Conservation (phyloP, 345 rosid species). For the Gossypium thurberi region DNA sequence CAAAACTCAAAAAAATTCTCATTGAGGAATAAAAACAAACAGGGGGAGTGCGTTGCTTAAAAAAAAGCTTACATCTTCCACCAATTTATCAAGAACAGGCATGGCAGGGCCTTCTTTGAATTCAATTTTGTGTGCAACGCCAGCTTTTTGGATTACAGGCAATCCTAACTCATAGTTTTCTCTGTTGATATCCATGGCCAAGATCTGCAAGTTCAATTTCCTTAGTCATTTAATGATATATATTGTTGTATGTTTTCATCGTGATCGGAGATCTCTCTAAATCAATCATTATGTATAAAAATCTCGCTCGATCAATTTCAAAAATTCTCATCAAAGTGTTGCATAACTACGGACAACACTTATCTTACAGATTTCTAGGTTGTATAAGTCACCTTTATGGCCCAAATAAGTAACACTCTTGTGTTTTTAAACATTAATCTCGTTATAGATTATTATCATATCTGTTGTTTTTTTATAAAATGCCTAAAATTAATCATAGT, state of each 20-base stretch:
- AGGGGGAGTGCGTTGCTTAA: neutral
- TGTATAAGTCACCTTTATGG: too few relatives aligned
- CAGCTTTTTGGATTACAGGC: conserved; percentile 84
- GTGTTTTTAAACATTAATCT: too few relatives aligned
- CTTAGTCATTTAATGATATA: neutral
- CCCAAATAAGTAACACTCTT: too few relatives aligned
- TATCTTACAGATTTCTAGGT: too few relatives aligned
- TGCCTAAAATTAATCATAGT: rapidly evolving
- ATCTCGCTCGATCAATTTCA: too few relatives aligned
- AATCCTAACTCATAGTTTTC: conserved; percentile 90
- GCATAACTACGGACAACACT: too few relatives aligned
- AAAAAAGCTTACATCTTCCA: conserved; percentile 63
- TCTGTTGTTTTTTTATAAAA: too few relatives aligned
- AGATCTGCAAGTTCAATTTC: conserved; percentile 42
- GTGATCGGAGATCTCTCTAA: too few relatives aligned
- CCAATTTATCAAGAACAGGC: conserved; percentile 76
- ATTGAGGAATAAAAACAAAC: neutral
- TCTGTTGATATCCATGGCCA: conserved; percentile 90
- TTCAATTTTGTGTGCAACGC: conserved; percentile 88
- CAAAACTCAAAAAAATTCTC: neutral
- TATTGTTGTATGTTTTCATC: too few relatives aligned
- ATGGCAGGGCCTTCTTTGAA: conserved; percentile 98
- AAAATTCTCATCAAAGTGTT: too few relatives aligned
- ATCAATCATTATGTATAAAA: too few relatives aligned
- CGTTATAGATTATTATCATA: too few relatives aligned